Evolutionary conservation across 2,329 filamentous ascomycete species (phyloP), one percentile per base, ranked within the genome.

Genomic region (Coniochaeta hoffmannii): DNA sequence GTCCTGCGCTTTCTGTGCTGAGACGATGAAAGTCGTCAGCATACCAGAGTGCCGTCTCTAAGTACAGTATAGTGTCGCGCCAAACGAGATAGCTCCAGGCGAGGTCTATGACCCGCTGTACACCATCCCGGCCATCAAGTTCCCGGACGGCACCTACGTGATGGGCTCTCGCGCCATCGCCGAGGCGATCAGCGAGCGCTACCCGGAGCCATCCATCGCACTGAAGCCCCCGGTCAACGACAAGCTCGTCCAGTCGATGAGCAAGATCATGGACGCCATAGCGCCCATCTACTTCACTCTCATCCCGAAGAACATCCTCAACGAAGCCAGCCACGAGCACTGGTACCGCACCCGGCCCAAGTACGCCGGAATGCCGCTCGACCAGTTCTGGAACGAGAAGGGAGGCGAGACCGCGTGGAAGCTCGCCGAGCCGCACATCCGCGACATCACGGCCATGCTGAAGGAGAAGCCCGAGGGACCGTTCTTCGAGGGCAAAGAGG

Each of bases 111-210:
- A 68, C 34, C 64, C 64, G 30, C 60, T 67, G 36, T 86, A 83
- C 67, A 80, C 76, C 12, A 77, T 78, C 55, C 86, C 86, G 0
- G 72, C 80, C 1, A 71, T 86, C 59, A 72, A 68, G 15, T 73
- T 85, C 49, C 73, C 78, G 0, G 77, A 84, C 50, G 82, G 80
- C 17, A 78, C 66, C 1, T 85, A 80, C 62, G 61, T 86, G 9
- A 87, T 85, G 80, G 85, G 90, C 64, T 87, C 83, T 1, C 72
- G 70, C 58, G 69, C 70, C 44, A 90, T 90, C 59, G 83, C 80
- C 14, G 60, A 69, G 14, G 73, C 73, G 17, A 73, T 90, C 32
- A 86, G 90, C 63, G 69, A 75, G 54, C 69, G 71, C 0, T 73
- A 87, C 59, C 86, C 86, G 0, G 67, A 73, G 22, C 85, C 85